phyloP scores from a whole-genome alignment of 169 alveolate genomes.

The Plasmodium berghei region DNA sequence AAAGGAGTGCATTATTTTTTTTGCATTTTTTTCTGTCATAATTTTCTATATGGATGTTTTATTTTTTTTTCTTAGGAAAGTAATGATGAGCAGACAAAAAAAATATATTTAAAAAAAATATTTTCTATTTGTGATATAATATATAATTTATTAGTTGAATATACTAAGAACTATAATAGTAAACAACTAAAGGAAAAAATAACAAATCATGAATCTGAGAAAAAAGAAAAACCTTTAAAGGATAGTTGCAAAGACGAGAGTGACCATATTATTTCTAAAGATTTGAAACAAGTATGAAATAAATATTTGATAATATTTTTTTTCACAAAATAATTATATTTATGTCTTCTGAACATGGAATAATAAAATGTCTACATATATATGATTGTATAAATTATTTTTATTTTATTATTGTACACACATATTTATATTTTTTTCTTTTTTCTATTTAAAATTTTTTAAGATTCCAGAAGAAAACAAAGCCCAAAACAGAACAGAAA shows the following conservation, averaged over 20 bases:
- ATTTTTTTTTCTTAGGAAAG: constrained; percentile 27
- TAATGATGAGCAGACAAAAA: constrained; percentile 7
- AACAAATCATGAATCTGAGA: not conserved
- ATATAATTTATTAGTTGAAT: constrained; percentile 21
- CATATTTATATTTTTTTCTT: too few relatives aligned
- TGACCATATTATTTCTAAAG: not conserved
- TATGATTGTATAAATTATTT: too few relatives aligned
- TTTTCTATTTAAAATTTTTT: too few relatives aligned
- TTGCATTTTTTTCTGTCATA: not conserved
- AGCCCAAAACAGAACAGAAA: too few relatives aligned
- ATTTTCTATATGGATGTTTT: not conserved
- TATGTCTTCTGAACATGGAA: too few relatives aligned
- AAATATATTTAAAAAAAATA: constrained; percentile 26
- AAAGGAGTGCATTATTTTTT: not conserved
- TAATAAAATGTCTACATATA: too few relatives aligned
- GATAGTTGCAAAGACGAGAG: not conserved
- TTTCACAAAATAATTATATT: too few relatives aligned
- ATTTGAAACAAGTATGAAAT: not conserved
- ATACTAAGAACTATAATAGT: constrained; percentile 7
- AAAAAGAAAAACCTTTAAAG: not conserved
- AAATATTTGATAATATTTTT: not conserved
- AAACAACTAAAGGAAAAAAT: not conserved
- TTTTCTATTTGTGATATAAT: constrained; percentile 21
- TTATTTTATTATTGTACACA: too few relatives aligned
- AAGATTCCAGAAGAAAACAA: too few relatives aligned